These are phyloP conservation scores for Hypholoma fasciculare DNA, from an alignment of 768 basidiomycete genomes.

Conservation along the genomic window DNA sequence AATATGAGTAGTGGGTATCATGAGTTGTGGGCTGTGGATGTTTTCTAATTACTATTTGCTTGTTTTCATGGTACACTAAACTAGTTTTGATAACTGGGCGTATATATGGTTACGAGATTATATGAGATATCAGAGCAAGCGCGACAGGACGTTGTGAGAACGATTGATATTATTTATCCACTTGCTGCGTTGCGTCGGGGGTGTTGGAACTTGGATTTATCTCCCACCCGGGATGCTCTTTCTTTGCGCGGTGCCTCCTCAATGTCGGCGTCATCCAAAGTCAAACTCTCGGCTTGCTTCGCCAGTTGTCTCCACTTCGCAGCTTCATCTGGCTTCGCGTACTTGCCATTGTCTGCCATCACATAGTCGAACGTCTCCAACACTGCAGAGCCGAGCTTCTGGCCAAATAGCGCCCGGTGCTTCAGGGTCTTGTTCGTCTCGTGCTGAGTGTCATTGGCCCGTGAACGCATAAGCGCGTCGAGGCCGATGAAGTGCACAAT, in stretches of 20 bases:
- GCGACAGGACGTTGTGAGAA: neutral
- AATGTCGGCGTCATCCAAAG: neutral
- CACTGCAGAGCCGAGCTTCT: slow-evolving; percentile 50
- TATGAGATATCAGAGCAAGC: neutral
- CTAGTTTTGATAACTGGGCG: neutral
- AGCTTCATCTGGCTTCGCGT: slow-evolving; percentile 22
- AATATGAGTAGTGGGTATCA: slow-evolving; percentile 16
- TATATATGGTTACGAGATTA: neutral
- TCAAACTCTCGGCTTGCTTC: slow-evolving; percentile 16
- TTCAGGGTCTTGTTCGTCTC: slow-evolving; percentile 33
- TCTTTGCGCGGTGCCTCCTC: neutral
- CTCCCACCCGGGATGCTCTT: too few species aligned
- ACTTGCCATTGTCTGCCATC: slow-evolving; percentile 20
- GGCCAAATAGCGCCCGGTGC: slow-evolving; percentile 38
- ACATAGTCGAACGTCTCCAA: slow-evolving; percentile 40
- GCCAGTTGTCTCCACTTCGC: slow-evolving; percentile 29
- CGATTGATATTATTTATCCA: too few species aligned
- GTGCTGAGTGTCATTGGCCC: slow-evolving; percentile 15
- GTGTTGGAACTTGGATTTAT: too few species aligned
- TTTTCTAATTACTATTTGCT: slow-evolving; percentile 14
- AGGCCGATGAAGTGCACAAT: slow-evolving; percentile 51
- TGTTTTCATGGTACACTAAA: neutral
- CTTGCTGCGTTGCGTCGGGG: too few species aligned
- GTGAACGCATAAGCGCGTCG: slow-evolving; percentile 31
- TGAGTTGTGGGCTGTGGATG: slow-evolving; percentile 12